Conservation (phyloP, 2,329 filamentous ascomycete species). For the Leptographium procerum region DNA sequence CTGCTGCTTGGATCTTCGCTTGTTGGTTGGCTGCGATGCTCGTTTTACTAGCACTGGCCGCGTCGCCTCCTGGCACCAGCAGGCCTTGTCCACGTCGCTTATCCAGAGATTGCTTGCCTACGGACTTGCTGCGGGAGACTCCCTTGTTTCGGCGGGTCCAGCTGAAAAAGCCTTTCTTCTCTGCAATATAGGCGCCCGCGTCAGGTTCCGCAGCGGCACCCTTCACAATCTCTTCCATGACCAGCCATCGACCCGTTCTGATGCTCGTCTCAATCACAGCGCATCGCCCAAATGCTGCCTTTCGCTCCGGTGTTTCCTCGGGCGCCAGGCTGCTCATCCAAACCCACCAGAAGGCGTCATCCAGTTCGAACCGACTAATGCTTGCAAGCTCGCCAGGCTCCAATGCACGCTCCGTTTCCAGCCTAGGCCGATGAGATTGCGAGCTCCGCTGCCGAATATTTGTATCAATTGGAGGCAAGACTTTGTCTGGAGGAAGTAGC, state of each 20-base stretch:
- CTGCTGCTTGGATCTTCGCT: constrained; percentile 83
- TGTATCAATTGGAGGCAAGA: constrained; percentile 72
- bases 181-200: constrained; percentile 78
- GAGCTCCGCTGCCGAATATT: constrained; percentile 69
- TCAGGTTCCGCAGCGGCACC: constrained; percentile 78
- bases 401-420: constrained; percentile 57
- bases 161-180: constrained; percentile 91
- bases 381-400: constrained; percentile 93
- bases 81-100: constrained; percentile 27
- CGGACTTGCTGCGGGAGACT: constrained; percentile 57
- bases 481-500: constrained; percentile 81
- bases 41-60: constrained; percentile 54
- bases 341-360: constrained; percentile 99
- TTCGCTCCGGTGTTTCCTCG: constrained; percentile 75
- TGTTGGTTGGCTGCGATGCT: constrained; percentile 87
- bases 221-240: constrained; percentile 94
- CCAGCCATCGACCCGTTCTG: constrained; percentile 71
- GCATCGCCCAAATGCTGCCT: constrained; percentile 88
- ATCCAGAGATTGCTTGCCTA: constrained; percentile 47
- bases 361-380: constrained; percentile 73
- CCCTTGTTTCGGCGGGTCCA: constrained; percentile 62
- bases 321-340: constrained; percentile 95
- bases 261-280: constrained; percentile 85
- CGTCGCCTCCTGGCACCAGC: constrained; percentile 26
- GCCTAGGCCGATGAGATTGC: constrained; percentile 65